Percentiles rank a stretch among this genome's conserved stretches.
phyloP scores from a whole-genome alignment of 257 asterid genomes.

The Catharanthus roseus region DNA sequence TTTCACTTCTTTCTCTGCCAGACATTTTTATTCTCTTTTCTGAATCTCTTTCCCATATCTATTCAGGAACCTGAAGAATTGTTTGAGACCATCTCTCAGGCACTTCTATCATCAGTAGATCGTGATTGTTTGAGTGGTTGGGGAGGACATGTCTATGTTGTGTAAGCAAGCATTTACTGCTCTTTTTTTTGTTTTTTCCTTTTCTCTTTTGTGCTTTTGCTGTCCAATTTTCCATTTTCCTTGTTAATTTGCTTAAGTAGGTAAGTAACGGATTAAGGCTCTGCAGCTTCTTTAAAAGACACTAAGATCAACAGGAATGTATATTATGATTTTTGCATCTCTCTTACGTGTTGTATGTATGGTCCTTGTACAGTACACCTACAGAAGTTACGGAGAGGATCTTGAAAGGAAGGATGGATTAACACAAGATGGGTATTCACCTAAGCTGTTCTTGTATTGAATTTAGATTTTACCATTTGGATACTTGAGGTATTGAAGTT shows the following conservation, averaged over 20 bases:
- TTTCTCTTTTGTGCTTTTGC: too few species aligned
- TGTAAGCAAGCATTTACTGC: not conserved
- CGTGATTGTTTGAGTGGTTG: slow-evolving; percentile 98
- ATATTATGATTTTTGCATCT: not conserved
- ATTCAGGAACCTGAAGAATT: slow-evolving; percentile 80
- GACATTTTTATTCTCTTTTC: not conserved
- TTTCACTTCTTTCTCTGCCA: not conserved
- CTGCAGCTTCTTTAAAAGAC: too few species aligned
- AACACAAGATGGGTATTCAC: not conserved
- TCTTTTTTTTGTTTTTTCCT: not conserved
- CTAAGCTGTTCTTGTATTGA: not conserved
- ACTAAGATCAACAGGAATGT: not conserved
- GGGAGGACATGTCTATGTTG: slow-evolving; percentile 92
- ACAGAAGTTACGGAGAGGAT: slow-evolving; percentile 84
- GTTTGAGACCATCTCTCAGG: slow-evolving; percentile 93
- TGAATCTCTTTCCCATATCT: slow-evolving; percentile 1
- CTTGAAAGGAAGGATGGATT: slow-evolving; percentile 94
- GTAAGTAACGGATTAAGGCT: not conserved
- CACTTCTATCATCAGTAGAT: slow-evolving; percentile 76
- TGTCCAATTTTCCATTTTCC: not conserved
- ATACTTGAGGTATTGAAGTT: not conserved
- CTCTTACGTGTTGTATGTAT: not conserved
- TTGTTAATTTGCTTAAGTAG: not conserved
- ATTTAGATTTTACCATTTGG: not conserved
- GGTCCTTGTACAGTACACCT: slow-evolving; percentile 61